Evolutionary conservation across 768 basidiomycete species (phyloP), one percentile per base, ranked within the genome.

Genomic region (Hericium erinaceus): DNA sequence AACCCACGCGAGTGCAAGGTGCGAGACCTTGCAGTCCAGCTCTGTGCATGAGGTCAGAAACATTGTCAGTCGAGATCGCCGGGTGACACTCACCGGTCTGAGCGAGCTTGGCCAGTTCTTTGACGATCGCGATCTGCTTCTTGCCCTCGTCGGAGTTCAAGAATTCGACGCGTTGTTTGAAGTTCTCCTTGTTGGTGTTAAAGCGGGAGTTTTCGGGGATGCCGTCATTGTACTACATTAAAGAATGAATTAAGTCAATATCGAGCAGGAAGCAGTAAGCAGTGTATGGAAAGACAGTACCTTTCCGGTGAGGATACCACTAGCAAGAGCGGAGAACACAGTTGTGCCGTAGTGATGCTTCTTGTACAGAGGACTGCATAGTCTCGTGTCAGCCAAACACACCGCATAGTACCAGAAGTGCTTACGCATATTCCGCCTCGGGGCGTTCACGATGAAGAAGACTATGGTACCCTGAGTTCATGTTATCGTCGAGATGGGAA

Each of bases 261-360:
- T 33, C 9, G 33, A 10, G 33, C 10, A 8, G 4, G 11, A 39
- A 2, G 5, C 16, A 15, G 52, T 2, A 39, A 2, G 5, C 16
- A 15, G 52, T 2, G 9, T 20, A 16, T 15, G 33, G 39, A 9
- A 40, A 22, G 22, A 15, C 44, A 33, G 33, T 60, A 73, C 75
- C 73, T 80, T 81, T n/a, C 81, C 81, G 12, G 80, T 82, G 48
- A 82, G 74, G n/a, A 81, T 58, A 54, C 82, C 83, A 18, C 73
- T 70, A 16, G 76, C 77, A 52, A 84, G 72, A 7, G 82, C 77
- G 2, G 77, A 78, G 75, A 79, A 84, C 57, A 82, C 78, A 37
- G 77, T 80, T 4, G 75, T 75, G 13, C 79, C 74, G 50, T 75
- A 73, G 20, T 66, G 64, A 66, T 80, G 77, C 56, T 79, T 76